A percentile compares a stretch with the other conserved stretches of the same genome.
Evolutionary conservation across 805 yeast genomes (phyloP).

Genomic region (Candida sphagnicola): DNA sequence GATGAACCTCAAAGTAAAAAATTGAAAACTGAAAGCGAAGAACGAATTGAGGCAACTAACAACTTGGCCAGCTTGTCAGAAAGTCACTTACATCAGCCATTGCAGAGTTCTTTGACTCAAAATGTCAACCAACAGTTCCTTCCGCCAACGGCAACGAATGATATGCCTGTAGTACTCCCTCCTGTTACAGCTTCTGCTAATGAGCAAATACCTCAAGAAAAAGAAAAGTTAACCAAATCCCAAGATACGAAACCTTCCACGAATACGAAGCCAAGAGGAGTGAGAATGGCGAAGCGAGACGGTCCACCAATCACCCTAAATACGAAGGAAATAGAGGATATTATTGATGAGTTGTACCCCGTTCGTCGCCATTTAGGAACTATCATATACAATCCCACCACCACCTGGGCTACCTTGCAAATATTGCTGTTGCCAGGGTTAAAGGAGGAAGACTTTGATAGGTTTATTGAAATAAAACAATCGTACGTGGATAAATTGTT

Average conservation of each 20-base stretch:
- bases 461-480: slow-evolving; percentile 25
- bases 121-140: too few species aligned
- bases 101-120: too few species aligned
- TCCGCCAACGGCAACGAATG: too few species aligned
- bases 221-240: too few species aligned
- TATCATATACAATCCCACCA: slow-evolving; percentile 53
- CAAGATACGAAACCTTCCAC: not conserved
- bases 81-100: slow-evolving; percentile 7
- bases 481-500: slow-evolving; percentile 21
- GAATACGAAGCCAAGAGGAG: not conserved
- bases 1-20: slow-evolving; percentile 4
- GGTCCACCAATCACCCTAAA: slow-evolving; percentile 11
- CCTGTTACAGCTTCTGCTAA: too few species aligned
- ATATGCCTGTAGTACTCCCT: too few species aligned
- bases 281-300: not conserved
- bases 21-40: slow-evolving; percentile 4
- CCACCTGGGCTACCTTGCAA: slow-evolving; percentile 44
- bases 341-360: slow-evolving; percentile 26
- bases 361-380: slow-evolving; percentile 45
- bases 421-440: slow-evolving; percentile 26
- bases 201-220: too few species aligned
- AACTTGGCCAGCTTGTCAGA: slow-evolving; percentile 1
- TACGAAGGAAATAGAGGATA: slow-evolving; percentile 16
- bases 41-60: slow-evolving; percentile 3
- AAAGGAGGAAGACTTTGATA: slow-evolving; percentile 25